Evolutionary conservation across 371 early-diverging fungal species (phyloP).

Genomic region (Apophysomyces variabilis): DNA sequence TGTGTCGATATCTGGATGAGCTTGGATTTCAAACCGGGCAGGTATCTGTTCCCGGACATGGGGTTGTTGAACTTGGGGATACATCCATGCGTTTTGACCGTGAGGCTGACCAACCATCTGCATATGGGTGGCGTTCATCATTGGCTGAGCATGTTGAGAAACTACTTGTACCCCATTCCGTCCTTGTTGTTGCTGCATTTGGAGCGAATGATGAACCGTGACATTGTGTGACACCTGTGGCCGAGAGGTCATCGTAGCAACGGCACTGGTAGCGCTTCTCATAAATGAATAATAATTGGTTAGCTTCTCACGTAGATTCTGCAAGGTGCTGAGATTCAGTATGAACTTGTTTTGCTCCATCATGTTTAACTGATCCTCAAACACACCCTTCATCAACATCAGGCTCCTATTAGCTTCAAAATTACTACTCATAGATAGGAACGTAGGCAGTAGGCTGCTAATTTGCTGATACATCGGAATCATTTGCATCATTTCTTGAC

Average conservation of each 20-base stretch:
- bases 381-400: slow-evolving; percentile 63
- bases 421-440: slow-evolving; percentile 44
- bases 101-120: not conserved
- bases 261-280: not conserved
- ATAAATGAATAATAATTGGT: slow-evolving; percentile 49
- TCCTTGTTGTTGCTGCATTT: slow-evolving; percentile 2
- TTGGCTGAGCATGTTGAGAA: not conserved
- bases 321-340: slow-evolving; percentile 47
- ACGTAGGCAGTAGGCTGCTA: slow-evolving; percentile 45
- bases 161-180: not conserved
- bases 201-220: not conserved
- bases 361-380: slow-evolving; percentile 57
- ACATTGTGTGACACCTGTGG: not conserved
- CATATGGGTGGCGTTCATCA: not conserved
- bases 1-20: not conserved
- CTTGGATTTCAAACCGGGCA: not conserved
- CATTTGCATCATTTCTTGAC: slow-evolving; percentile 42
- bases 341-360: slow-evolving; percentile 51
- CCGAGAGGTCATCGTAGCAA: not conserved
- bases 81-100: not conserved
- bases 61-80: not conserved
- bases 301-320: slow-evolving; percentile 55
- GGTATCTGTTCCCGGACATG: slow-evolving; percentile 14
- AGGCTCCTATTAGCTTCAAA: slow-evolving; percentile 52
- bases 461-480: slow-evolving; percentile 50